phyloP scores from a whole-genome alignment of 2,329 filamentous ascomycete genomes.

The Verruconis gallopava region DNA sequence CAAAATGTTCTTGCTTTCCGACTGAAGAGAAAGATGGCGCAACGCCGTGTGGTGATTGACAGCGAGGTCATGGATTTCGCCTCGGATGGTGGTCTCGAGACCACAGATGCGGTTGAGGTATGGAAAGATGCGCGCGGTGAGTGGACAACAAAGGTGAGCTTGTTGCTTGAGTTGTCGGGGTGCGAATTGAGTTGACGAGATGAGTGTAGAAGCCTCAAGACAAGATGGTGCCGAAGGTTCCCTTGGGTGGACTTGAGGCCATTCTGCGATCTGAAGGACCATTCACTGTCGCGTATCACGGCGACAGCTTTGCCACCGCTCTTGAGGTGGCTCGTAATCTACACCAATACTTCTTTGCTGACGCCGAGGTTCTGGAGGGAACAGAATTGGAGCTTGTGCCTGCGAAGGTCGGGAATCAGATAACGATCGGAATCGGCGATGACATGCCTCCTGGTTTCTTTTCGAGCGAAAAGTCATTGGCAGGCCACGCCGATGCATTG shows the following conservation, averaged over 20 bases:
- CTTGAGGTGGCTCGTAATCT: slow-evolving; percentile 45
- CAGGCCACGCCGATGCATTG: neutral
- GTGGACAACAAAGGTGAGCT: slow-evolving; percentile 2
- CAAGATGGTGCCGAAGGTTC: no score
- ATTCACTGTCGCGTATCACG: slow-evolving; percentile 30
- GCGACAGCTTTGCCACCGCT: slow-evolving; percentile 26
- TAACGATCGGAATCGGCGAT: neutral
- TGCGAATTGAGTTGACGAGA: no score
- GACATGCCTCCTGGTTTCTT: neutral
- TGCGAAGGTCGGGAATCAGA: neutral
- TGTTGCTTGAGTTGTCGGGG: neutral
- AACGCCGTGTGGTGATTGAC: neutral
- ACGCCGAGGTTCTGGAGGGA: slow-evolving; percentile 28
- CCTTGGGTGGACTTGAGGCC: slow-evolving; percentile 39
- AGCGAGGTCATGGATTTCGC: neutral
- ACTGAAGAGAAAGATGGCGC: neutral
- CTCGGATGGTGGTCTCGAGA: neutral
- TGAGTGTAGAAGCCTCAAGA: no score
- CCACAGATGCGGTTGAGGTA: neutral
- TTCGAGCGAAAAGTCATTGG: neutral
- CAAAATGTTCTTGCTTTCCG: slow-evolving; percentile 27
- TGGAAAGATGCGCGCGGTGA: neutral
- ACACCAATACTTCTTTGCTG: slow-evolving; percentile 44
- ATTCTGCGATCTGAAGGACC: slow-evolving; percentile 36
- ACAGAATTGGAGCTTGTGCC: neutral